phyloP scores from a whole-genome alignment of 75 land plant genomes.

The Gnetum montanum region DNA sequence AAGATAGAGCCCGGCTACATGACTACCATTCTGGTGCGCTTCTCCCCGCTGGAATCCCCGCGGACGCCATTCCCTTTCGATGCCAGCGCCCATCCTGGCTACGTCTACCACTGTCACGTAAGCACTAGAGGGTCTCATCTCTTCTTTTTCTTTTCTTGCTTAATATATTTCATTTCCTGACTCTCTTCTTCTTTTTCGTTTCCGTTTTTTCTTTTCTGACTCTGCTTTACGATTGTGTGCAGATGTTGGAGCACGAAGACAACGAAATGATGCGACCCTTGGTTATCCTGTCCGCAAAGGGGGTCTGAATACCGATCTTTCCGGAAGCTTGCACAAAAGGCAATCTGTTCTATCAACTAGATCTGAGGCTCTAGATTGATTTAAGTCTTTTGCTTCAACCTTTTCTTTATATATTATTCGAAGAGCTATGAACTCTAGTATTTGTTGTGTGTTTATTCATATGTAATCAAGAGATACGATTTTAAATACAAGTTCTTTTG shows the following conservation, averaged over 20 bases:
- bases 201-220: not conserved
- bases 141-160: not conserved
- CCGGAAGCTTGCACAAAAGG: no score
- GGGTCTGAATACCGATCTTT: no score
- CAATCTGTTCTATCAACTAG: no score
- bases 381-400: no score
- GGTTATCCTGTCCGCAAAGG: no score
- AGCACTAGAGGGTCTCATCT: constrained; percentile 4
- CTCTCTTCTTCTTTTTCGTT: no score
- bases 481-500: no score
- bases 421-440: no score
- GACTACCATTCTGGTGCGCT: constrained; percentile 51
- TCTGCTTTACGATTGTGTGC: not conserved
- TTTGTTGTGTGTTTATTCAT: no score
- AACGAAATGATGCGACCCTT: constrained; percentile 4
- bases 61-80: constrained; percentile 33
- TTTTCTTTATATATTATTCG: no score
- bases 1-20: constrained; percentile 50
- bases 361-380: no score
- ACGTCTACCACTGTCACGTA: constrained; percentile 35
- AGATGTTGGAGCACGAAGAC: constrained; percentile 4
- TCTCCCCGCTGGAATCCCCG: constrained; percentile 18
- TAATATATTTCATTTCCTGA: not conserved
- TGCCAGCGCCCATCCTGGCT: constrained; percentile 39
- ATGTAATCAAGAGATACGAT: no score